Evolutionary conservation across 2,329 filamentous ascomycete genomes (phyloP), one percentile per base, ranked within the genome.

Genomic region (Phaeosphaeriaceae sp.): DNA sequence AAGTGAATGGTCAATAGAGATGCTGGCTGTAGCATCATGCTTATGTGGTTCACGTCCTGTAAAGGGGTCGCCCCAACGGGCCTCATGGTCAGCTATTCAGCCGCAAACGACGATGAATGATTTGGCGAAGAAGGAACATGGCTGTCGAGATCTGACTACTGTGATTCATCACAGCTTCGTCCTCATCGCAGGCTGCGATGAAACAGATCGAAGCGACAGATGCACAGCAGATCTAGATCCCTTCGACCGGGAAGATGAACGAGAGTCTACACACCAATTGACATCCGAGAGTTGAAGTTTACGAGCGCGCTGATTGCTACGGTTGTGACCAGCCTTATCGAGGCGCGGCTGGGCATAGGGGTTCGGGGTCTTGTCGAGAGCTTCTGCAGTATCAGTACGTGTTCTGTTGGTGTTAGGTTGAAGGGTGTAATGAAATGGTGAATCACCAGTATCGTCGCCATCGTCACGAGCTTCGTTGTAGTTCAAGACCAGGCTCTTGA

Each of bases 401-500:
- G 50, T 86, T 83, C 82, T 85, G 80, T 84, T 79, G 66, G 70
- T 74, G 79, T 84, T 76, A 68, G 77, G 66, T 69, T 70, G 60
- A 80, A 80, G 74, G 54, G 76, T 65, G 61, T 76, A 83, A 72
- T 53, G 61, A 71, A 76, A 74, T 53, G 70, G 68, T 69, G 78
- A 74, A 82, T 87, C 85, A 96, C 92, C 89, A 64, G 93, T 89
- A 73, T 78, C 72, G 52, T 96, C 91, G 67, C 83, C 89, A 71
- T 88, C 85, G 62, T 96, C 93, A 51, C 92, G 89, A 74, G 97
- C 87, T 79, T 99, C 95, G 58, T 70, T 70, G 74, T 97, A 96
- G 78, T 97, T 98, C 68, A 99, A 83, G 53, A 99, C 95, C 47
- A 99, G 84, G 72, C 92, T 97, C 82, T 99, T 99, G 86, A 99